Base-by-base conservation (phyloP, 2,329 filamentous ascomycete species). In the Dryadomyces quercivorus region DNA sequence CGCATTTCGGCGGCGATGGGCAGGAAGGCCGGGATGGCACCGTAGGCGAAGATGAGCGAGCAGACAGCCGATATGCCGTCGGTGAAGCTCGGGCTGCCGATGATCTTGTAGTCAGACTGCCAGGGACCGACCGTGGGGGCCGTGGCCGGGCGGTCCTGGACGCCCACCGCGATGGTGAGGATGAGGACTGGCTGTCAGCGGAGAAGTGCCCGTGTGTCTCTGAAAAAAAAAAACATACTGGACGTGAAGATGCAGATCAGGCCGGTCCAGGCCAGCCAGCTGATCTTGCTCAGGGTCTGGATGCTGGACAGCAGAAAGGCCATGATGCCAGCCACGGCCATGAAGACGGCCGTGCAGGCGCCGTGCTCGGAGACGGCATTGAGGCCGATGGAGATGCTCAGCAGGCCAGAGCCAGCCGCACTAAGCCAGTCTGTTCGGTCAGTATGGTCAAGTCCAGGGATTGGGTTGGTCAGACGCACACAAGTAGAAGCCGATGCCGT, bases 1-100 rank as follows among this genome's bases (percentile, higher is more conserved):
- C 69, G 71, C 80, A 85, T 85, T 66, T 85, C 82, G 0, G 76
- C 78, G 51, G 84, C 84, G 55, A 85, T 78, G 5, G 80, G 80
- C 1, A 85, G 66, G 62, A 83, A 85, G 2, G 78, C 79, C 0
- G 74, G 76, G 0, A 79, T 83, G n/a, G 76, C 80, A 0, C 80
- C 76, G 7, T 73, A 75, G 2, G 78, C 78, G 55, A 78, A 76
- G 65, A 84, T 82, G 57, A 85, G 82, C 1, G 77, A 81, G 1
- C 73, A 72, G 0, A 75, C 72, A 8, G 44, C 76, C 0, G 75
- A 75, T 60, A 85, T 81, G 10, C 77, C 81, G 1, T 72, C 74
- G 0, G 75, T 73, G 62, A 85, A 85, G 21, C 69, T 75, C 0
- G 81, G 78, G 59, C 76, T 66, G 5, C 72, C 75, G 55, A 84